A percentile compares a stretch with the other conserved stretches of the same genome.
Evolutionary conservation across 805 yeast species (phyloP).

Genomic region (Schwanniomyces polymorphus): DNA sequence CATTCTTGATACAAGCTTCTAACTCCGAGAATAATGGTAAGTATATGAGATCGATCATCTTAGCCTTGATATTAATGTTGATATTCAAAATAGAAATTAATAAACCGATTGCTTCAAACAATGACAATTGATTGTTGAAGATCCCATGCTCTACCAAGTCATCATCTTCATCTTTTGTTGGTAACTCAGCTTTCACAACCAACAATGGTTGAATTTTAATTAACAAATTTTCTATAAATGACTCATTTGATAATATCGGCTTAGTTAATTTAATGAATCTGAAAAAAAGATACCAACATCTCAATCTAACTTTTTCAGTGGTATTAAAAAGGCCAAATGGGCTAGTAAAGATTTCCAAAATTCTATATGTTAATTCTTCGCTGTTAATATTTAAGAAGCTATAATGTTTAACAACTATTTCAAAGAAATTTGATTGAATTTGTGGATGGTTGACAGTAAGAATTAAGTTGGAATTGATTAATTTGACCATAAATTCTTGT

Average conservation of each 20-base stretch:
- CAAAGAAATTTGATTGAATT: slow-evolving; percentile 80
- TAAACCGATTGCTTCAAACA: slow-evolving; percentile 85
- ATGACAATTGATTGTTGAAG: slow-evolving; percentile 76
- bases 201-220: slow-evolving; percentile 62
- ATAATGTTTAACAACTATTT: slow-evolving; percentile 78
- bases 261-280: slow-evolving; percentile 78
- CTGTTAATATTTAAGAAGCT: slow-evolving; percentile 50
- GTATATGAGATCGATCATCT: slow-evolving; percentile 62
- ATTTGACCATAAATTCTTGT: slow-evolving; percentile 58
- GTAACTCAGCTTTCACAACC: slow-evolving; percentile 57
- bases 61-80: slow-evolving; percentile 30
- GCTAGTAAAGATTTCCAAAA: slow-evolving; percentile 76
- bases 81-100: slow-evolving; percentile 52
- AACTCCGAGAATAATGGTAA: slow-evolving; percentile 74
- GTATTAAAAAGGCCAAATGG: slow-evolving; percentile 79
- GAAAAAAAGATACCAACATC: slow-evolving; percentile 89
- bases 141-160: slow-evolving; percentile 47
- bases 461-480: slow-evolving; percentile 50
- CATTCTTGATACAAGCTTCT: slow-evolving; percentile 55
- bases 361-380: slow-evolving; percentile 54
- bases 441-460: slow-evolving; percentile 67
- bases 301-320: slow-evolving; percentile 69
- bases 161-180: slow-evolving; percentile 57
- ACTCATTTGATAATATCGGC: slow-evolving; percentile 50
- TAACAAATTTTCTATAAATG: slow-evolving; percentile 54